phyloP scores from a whole-genome alignment of 1,284 basidiomycete genomes.

The Ceratobasidium sp. region DNA sequence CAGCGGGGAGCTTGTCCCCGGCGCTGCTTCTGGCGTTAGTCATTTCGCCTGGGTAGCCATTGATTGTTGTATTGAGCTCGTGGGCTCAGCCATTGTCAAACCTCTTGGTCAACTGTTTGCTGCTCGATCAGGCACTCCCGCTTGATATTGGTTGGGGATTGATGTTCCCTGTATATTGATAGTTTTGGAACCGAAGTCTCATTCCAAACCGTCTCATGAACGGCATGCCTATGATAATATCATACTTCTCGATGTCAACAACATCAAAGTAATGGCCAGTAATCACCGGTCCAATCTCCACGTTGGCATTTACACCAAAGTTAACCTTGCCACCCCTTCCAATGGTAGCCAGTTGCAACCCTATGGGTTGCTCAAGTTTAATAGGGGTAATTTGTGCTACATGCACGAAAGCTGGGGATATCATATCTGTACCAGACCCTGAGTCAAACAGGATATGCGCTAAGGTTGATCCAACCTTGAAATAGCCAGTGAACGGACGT shows the following conservation, averaged over 20 bases:
- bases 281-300: conserved; percentile 50
- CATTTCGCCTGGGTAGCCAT: too few relatives aligned
- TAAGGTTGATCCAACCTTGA: neutral
- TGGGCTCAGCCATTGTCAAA: too few relatives aligned
- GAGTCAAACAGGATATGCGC: conserved; percentile 26
- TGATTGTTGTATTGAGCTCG: too few relatives aligned
- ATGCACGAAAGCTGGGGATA: conserved; percentile 2
- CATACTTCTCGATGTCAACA: conserved; percentile 53
- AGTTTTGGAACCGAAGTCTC: neutral
- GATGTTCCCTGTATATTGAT: too few relatives aligned
- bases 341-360: conserved; percentile 11
- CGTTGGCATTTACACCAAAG: neutral
- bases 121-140: too few relatives aligned
- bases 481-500: conserved; percentile 3
- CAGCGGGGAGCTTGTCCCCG: too few relatives aligned
- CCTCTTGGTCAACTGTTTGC: too few relatives aligned
- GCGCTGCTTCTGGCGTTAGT: too few relatives aligned
- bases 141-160: too few relatives aligned
- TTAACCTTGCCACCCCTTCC: conserved; percentile 8
- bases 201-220: conserved; percentile 50
- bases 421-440: conserved; percentile 18
- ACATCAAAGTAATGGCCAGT: conserved; percentile 51
- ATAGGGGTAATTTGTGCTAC: conserved; percentile 2
- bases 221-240: conserved; percentile 52
- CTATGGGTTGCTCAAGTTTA: neutral